Evolutionary conservation across 2,329 filamentous ascomycete genomes (phyloP).

Genomic region (Phyllachora maydis): DNA sequence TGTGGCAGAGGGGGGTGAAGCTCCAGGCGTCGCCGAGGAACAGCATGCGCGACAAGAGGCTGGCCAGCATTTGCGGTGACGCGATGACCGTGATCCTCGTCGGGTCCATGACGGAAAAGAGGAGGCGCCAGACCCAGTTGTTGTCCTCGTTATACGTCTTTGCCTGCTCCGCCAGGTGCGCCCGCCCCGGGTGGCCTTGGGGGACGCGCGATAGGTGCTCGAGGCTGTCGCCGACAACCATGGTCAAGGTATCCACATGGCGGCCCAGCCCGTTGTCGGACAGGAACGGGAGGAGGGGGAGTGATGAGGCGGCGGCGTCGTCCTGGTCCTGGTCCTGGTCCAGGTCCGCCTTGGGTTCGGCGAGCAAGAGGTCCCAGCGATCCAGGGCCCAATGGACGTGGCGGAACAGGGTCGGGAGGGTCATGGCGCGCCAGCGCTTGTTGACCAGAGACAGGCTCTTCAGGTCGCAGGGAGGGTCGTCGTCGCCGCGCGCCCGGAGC

Average conservation of each 20-base stretch:
- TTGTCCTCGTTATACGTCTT: conserved; percentile 9
- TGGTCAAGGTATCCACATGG: conserved; percentile 18
- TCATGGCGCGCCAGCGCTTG: conserved; percentile 26
- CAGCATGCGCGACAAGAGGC: conserved; percentile 34
- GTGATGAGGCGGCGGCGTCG: conserved; percentile 9
- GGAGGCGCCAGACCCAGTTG: conserved; percentile 30
- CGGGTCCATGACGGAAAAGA: conserved; percentile 33
- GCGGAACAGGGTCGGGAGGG: conserved; percentile 34
- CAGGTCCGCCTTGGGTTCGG: no score
- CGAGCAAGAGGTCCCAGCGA: conserved; percentile 9
- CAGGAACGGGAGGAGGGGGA: conserved; percentile 19
- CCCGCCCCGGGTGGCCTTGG: not conserved
- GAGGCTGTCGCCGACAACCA: conserved; percentile 12
- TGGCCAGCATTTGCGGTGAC: conserved; percentile 39
- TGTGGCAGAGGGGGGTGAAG: conserved; percentile 41
- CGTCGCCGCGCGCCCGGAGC: conserved; percentile 15
- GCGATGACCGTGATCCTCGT: conserved; percentile 33
- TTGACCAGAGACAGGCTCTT: conserved; percentile 35
- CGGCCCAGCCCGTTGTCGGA: conserved; percentile 13
- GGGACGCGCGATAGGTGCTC: conserved; percentile 1
- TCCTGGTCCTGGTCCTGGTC: conserved; percentile 6
- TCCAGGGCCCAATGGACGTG: conserved; percentile 22
- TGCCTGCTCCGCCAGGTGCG: conserved; percentile 3
- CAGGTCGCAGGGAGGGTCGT: conserved; percentile 20
- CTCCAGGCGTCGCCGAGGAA: conserved; percentile 38